Base-by-base conservation (phyloP, 495 filamentous ascomycete species). In the Aspergillus conjunctus region DNA sequence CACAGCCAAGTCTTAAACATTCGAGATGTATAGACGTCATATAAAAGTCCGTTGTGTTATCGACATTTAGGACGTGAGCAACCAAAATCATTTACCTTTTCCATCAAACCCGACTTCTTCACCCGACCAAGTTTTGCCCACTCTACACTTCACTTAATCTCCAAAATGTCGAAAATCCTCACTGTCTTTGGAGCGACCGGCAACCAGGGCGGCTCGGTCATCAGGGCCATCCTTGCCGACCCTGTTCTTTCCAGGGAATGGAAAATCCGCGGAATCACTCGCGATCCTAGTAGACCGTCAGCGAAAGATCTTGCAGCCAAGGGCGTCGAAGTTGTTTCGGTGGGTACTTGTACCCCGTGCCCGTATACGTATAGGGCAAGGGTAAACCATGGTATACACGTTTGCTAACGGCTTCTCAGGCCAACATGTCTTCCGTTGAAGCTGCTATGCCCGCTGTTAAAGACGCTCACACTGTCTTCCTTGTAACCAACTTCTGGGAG, bases 201-300 rank as follows among this genome's bases (percentile, higher is more conserved):
- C 63, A 71, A 77, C 14, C 86, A 87, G 67, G 86, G 86, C n/a
- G 76, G 81, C 45, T 83, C 80, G 9, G 77, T 87, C 14, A 72
- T 86, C 64, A 66, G 73, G 21, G 57, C 67, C 31, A 71, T 87
- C 41, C 74, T 86, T 12, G 59, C 60, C 26, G 74, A 84, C 64
- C 66, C 83, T 0, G 61, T 68, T 7, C 66, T 82, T 12, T 79
- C 75, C 34, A 62, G 71, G 4, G 51, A 69, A 30, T 88, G 65
- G 73, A 74, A 73, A 33, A 69, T 88, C 64, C 79, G 85, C 32
- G 84, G 71, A 57, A 72, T 88, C 44, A 86, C 83, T 9, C 76
- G 85, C 9, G 78, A 87, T 66, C 63, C 73, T 1, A 67, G 66
- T 41, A 81, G 61, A 59, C 50, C 50, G 9, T 41, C 62, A 0